phyloP scores from a whole-genome alignment of 176 grass and related monocot genomes.

The Triticum dicoccoides region DNA sequence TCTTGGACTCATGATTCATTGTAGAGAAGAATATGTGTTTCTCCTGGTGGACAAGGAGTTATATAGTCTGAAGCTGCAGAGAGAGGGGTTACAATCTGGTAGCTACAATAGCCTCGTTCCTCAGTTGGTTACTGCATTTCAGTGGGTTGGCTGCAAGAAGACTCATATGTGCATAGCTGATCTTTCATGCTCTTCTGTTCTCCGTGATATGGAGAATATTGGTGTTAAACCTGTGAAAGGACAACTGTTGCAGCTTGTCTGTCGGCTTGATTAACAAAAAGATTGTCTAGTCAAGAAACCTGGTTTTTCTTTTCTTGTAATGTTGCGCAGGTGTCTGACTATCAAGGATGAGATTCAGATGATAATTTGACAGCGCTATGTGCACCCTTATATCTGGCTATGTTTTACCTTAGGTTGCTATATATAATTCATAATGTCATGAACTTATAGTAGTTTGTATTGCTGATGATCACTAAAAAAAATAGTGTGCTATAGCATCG shows the following conservation, averaged over 20 bases:
- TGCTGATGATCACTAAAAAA: background rate
- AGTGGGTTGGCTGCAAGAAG: slow-evolving; percentile 14
- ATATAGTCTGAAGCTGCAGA: background rate
- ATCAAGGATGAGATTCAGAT: slow-evolving; percentile 15
- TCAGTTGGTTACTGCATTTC: slow-evolving; percentile 11
- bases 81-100: slow-evolving; percentile 7
- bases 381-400: background rate
- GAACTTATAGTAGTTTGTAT: background rate
- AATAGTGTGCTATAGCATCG: too few relatives aligned
- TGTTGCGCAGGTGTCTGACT: background rate
- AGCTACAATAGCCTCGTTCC: background rate
- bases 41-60: background rate
- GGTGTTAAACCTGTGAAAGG: background rate
- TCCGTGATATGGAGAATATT: background rate
- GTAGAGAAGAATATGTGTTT: slow-evolving; percentile 26
- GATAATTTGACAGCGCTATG: slow-evolving; percentile 18
- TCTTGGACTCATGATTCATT: slow-evolving; percentile 21
- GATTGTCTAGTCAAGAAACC: slow-evolving; percentile 20
- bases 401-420: background rate
- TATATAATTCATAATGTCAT: background rate
- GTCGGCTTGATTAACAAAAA: slow-evolving; percentile 23
- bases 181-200: background rate
- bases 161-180: slow-evolving; percentile 46
- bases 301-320: slow-evolving; percentile 4
- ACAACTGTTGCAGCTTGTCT: background rate